Evolutionary conservation across 2,329 filamentous ascomycete genomes (phyloP), one percentile per base, ranked within the genome.

Genomic region (Colletotrichum kahawae): DNA sequence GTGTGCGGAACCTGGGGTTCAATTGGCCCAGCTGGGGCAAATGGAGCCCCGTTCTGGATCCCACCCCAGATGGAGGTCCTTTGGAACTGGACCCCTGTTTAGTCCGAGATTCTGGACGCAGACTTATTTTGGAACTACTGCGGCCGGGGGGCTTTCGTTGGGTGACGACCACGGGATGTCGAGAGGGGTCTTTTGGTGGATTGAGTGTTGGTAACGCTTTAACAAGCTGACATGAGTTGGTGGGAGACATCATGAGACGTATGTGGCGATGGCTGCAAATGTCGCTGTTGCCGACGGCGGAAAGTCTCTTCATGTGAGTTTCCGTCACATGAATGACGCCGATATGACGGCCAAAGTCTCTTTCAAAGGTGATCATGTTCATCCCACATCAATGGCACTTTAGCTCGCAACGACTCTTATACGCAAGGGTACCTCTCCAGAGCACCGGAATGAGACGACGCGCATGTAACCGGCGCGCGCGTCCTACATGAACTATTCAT

Each of bases 1-100:
- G 74, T 76, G 74, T 60, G 13, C n/a, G 51, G 31, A 48, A 70
- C 21, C 48, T 54, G 66, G 70, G 48, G 74, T 33, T 74, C 74
- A 14, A 76, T 76, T 76, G 74, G 74, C 18, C 48, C 57, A 16
- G 43, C 27, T 54, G 64, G 74, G 57, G 34, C 24, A 51, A 31
- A 33, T 27, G 34, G 51, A 33, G 43, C 18, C 60, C 43, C 69
- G 34, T 51, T 54, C 69, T 68, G 48, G 43, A 72, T 68, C 27
- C 24, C 63, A 68, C 69, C 57, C 33, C 63, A 64, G 63, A 67
- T 33, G 48, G 36, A 59, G 24, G 60, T 21, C 33, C 59, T 60
- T 36, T 38, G 62, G 54, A 72, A 31, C 18, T 18, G 18, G 43
- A 59, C 48, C 68, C 73, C 43, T 57, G 57, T 34, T 43, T 72